Base-by-base conservation (phyloP, 768 basidiomycete species). In the Tricholoma flavovirens region DNA sequence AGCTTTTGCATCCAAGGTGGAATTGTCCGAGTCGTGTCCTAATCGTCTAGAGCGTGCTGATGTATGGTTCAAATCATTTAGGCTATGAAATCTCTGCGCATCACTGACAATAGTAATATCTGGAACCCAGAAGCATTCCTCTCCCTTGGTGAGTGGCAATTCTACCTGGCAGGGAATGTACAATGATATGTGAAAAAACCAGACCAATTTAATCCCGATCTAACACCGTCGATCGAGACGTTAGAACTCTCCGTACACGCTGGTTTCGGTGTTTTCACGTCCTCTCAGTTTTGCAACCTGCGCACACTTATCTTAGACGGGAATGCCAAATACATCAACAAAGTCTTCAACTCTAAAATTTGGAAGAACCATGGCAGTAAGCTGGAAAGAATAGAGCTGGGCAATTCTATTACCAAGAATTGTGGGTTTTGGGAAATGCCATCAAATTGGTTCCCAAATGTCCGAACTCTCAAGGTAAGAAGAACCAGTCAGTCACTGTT, bases 361-460 rank as follows among this genome's bases (percentile, higher is more conserved):
- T 57, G 56, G 56, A 49, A 38, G 30, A 35, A 21, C 4, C 56
- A 57, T n/a, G n/a, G n/a, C 33, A 33, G 30, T 17, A 17, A 22
- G 17, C 22, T 57, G n/a, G 56, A 57, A 33, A 53, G 56, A 48
- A 40, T 57, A 35, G 56, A 57, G 35, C 45, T 53, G 19, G 46
- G 45, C 7, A 38, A 15, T 9, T 33, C 10, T 17, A 29, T 54
- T 8, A 36, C n/a, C 2, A 52, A 52, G 9, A 19, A 43, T 14
- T 33, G 24, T 21, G 52, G 56, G 52, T 53, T 57, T 21, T 33
- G 46, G n/a, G 56, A 40, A 21, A 53, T 57, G 45, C 32, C 52
- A 53, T 2, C 12, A 22, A 50, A 52, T 21, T 48, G 52, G 56
- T 29, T 57, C 22, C 51, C 56, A 9, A 53, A 54, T n/a, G 30